Evolutionary conservation across 2,329 filamentous ascomycete species (phyloP).

Genomic region (Alternaria incomplexa): DNA sequence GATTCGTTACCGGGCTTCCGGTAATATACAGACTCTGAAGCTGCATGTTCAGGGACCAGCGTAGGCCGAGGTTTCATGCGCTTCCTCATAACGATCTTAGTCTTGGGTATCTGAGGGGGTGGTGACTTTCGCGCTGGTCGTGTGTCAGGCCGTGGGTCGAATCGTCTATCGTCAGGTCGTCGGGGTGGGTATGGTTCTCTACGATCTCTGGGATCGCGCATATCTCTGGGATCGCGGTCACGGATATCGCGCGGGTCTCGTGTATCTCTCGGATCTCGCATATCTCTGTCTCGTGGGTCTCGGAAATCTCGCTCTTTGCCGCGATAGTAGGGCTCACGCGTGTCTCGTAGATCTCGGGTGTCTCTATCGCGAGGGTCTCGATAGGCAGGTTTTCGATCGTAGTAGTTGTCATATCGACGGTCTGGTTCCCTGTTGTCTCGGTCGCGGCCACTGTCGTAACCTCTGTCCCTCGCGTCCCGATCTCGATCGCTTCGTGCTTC

Average conservation of each 20-base stretch:
- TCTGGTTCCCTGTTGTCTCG: conserved; percentile 54
- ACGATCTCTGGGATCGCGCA: conserved; percentile 30
- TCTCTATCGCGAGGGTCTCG: conserved; percentile 38
- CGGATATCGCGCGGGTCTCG: conserved; percentile 25
- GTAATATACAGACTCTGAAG: conserved; percentile 90
- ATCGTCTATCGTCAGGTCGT: conserved; percentile 33
- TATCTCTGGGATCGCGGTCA: conserved; percentile 26
- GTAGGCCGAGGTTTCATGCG: conserved; percentile 74
- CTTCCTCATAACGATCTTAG: conserved; percentile 68
- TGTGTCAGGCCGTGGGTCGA: conserved; percentile 29
- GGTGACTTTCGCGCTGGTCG: conserved; percentile 45
- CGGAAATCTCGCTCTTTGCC: conserved; percentile 23
- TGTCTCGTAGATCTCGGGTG: conserved; percentile 21
- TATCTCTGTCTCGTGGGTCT: conserved; percentile 32
- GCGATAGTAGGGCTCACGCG: conserved; percentile 23
- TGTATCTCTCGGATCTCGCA: conserved; percentile 22
- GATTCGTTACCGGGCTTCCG: conserved; percentile 97
- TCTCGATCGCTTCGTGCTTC: conserved; percentile 35
- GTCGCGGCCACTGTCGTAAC: conserved; percentile 36
- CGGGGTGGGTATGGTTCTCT: conserved; percentile 37
- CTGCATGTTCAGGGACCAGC: conserved; percentile 73
- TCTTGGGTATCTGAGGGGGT: conserved; percentile 53
- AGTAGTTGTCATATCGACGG: conserved; percentile 34
- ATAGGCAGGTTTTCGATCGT: conserved; percentile 35
- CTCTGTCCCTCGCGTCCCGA: conserved; percentile 26